phyloP scores from a whole-genome alignment of 2,329 filamentous ascomycete species.

The Colletotrichum lini region DNA sequence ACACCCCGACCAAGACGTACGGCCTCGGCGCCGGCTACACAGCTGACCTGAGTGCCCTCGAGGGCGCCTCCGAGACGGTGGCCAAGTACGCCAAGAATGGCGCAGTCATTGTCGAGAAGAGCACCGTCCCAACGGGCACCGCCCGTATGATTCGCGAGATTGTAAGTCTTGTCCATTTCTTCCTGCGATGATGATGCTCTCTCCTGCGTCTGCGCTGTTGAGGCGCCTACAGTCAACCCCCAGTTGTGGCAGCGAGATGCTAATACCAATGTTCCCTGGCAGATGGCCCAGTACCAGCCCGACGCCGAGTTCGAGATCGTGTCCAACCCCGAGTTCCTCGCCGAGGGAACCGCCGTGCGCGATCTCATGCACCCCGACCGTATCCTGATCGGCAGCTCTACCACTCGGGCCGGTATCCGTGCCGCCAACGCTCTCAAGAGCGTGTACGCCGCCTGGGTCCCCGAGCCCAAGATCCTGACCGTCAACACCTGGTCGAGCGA shows the following conservation, averaged over 20 bases:
- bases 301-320: conserved; percentile 80
- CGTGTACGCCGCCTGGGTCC: conserved; percentile 81
- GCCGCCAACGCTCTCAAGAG: conserved; percentile 75
- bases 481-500: conserved; percentile 85
- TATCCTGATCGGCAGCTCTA: conserved; percentile 80
- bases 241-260: background rate
- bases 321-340: conserved; percentile 86
- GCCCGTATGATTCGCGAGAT: conserved; percentile 79
- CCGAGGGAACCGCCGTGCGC: conserved; percentile 81
- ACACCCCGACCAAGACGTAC: conserved; percentile 82
- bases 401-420: conserved; percentile 70
- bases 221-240: no score
- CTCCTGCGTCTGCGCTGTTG: background rate
- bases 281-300: conserved; percentile 73
- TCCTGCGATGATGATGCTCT: background rate
- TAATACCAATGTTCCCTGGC: background rate
- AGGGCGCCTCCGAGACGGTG: conserved; percentile 77
- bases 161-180: conserved; percentile 58
- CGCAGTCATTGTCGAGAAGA: conserved; percentile 86
- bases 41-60: conserved; percentile 80
- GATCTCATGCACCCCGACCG: conserved; percentile 81
- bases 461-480: conserved; percentile 75
- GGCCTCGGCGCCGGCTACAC: conserved; percentile 80
- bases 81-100: conserved; percentile 76
- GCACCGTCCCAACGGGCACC: conserved; percentile 83